phyloP scores from a whole-genome alignment of 768 basidiomycete species.

The Artomyces pyxidatus region DNA sequence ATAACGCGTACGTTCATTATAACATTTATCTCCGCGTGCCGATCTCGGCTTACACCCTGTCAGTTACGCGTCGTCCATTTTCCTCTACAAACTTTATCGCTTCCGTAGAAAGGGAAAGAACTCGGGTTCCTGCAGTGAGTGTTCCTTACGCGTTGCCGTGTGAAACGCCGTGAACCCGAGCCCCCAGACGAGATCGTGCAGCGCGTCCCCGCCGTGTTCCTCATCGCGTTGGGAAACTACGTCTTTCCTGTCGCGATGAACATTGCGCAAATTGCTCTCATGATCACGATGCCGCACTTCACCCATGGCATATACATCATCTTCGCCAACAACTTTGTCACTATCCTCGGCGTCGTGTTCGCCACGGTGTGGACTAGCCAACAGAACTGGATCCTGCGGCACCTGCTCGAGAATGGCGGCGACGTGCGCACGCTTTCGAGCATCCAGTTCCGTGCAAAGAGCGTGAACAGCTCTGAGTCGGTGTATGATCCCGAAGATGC shows the following conservation, averaged over 20 bases:
- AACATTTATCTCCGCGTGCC: background rate
- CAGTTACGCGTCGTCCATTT: slow-evolving; percentile 12
- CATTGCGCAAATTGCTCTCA: slow-evolving; percentile 8
- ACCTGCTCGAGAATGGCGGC: slow-evolving; percentile 9
- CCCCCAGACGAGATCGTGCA: slow-evolving; percentile 7
- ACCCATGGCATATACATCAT: slow-evolving; percentile 8
- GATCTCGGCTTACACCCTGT: background rate
- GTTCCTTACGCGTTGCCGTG: background rate
- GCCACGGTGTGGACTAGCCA: slow-evolving; percentile 16
- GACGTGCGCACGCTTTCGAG: slow-evolving; percentile 7
- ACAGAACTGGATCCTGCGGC: slow-evolving; percentile 15
- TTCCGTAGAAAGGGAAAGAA: slow-evolving; percentile 8
- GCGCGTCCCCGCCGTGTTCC: slow-evolving; percentile 13
- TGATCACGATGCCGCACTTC: slow-evolving; percentile 7
- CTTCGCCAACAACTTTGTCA: slow-evolving; percentile 11
- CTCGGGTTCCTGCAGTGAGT: slow-evolving; percentile 5
- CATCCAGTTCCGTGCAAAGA: slow-evolving; percentile 11
- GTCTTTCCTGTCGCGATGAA: slow-evolving; percentile 12
- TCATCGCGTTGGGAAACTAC: slow-evolving; percentile 14
- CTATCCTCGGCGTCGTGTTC: slow-evolving; percentile 15
- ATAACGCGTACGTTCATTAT: slow-evolving; percentile 9
- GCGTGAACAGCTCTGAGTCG: background rate
- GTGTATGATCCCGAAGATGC: slow-evolving; percentile 4
- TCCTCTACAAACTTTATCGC: slow-evolving; percentile 13
- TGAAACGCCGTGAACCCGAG: background rate